These are phyloP conservation scores for Aspergillus taichungensis DNA, from an alignment of 495 filamentous ascomycete species.

Conservation along the genomic window DNA sequence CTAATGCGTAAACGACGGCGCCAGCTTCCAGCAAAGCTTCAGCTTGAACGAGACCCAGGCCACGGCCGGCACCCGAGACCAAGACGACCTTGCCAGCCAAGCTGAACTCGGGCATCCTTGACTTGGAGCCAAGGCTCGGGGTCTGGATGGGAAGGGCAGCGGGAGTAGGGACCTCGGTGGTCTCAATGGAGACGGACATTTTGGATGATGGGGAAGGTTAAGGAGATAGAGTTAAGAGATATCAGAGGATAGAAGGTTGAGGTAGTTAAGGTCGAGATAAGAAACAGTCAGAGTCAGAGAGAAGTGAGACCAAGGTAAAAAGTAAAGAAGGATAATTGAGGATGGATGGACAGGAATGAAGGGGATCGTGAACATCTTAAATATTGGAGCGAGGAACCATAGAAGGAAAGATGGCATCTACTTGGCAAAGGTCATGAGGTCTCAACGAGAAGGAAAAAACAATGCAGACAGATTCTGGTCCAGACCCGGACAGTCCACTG, in stretches of 20 bases:
- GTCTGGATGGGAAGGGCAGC: conserved; percentile 7
- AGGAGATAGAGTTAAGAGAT: not conserved
- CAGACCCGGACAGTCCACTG: no score
- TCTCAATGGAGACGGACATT: conserved; percentile 38
- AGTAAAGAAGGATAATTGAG: no score
- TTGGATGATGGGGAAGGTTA: not conserved
- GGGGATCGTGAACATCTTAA: no score
- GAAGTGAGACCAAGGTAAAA: no score
- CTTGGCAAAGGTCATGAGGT: no score
- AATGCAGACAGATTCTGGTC: no score
- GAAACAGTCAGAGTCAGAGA: not conserved
- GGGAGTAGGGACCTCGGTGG: conserved; percentile 20
- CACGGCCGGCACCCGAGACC: conserved; percentile 71
- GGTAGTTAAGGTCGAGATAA: not conserved
- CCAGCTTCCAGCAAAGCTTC: conserved; percentile 76
- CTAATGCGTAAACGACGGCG: conserved; percentile 47
- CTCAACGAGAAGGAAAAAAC: no score
- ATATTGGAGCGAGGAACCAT: no score
- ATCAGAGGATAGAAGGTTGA: not conserved
- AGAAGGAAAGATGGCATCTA: no score
- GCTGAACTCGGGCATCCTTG: conserved; percentile 66
- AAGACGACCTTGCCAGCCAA: conserved; percentile 67
- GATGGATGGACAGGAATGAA: no score
- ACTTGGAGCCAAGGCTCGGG: conserved; percentile 28
- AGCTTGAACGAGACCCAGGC: conserved; percentile 69